Conservation (phyloP, 805 yeast genomes). For the Metschnikowia kunwiensis region DNA sequence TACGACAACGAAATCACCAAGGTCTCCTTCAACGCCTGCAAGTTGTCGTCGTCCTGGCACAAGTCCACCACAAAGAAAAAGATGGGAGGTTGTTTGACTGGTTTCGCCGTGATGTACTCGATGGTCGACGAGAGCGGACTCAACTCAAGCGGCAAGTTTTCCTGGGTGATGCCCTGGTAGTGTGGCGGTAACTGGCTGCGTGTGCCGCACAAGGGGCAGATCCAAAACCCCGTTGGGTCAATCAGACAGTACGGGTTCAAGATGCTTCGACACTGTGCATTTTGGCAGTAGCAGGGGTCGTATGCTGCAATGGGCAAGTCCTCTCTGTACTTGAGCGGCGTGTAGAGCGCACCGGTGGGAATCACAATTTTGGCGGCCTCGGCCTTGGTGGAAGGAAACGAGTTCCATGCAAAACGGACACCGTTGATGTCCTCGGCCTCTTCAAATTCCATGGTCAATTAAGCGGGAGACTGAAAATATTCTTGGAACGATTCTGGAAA, state of each 20-base stretch:
- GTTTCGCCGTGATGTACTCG: slow-evolving; percentile 80
- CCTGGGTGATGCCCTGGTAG: slow-evolving; percentile 71
- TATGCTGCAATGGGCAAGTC: slow-evolving; percentile 75
- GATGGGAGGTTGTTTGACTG: slow-evolving; percentile 80
- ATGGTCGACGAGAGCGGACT: slow-evolving; percentile 67
- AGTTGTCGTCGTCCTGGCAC: slow-evolving; percentile 85
- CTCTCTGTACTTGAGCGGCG: slow-evolving; percentile 83
- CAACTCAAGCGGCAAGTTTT: slow-evolving; percentile 79
- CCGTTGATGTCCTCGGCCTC: slow-evolving; percentile 46
- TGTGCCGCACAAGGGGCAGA: slow-evolving; percentile 76
- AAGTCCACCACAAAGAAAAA: slow-evolving; percentile 83
- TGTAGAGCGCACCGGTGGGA: slow-evolving; percentile 90
- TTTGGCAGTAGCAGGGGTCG: slow-evolving; percentile 80
- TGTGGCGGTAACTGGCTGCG: slow-evolving; percentile 82
- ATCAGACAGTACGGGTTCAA: slow-evolving; percentile 84
- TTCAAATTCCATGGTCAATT: slow-evolving; percentile 46
- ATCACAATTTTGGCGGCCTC: slow-evolving; percentile 91
- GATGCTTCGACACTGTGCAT: slow-evolving; percentile 74
- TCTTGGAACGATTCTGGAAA: too few relatives aligned
- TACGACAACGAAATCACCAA: slow-evolving; percentile 69
- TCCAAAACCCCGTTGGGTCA: slow-evolving; percentile 79
- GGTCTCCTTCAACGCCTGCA: slow-evolving; percentile 78
- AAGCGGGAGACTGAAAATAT: too few relatives aligned
- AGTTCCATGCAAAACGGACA: slow-evolving; percentile 51
- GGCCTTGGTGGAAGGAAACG: slow-evolving; percentile 81